Evolutionary conservation across 805 yeast species (phyloP), one percentile per base, ranked within the genome.

Genomic region (Kuraishia cidri): DNA sequence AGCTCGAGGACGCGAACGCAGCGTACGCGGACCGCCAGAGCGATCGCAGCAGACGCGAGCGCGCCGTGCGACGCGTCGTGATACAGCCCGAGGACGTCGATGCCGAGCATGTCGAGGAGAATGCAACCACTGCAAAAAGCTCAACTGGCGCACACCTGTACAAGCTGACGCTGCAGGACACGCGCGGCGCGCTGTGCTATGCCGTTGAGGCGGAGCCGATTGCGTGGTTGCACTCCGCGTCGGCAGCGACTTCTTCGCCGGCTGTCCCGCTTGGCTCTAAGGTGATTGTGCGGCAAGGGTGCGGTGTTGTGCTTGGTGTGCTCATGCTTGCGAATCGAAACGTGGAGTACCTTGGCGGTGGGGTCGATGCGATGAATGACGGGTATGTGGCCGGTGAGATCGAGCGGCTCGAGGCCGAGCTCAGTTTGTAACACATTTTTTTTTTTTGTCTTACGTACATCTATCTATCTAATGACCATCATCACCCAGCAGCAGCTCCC

Each of bases 91-190:
- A 79, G 3, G 57, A 72, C 41, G 45, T 68, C 27, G 76, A 70
- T 5, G 67, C 53, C 15, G 58, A 54, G 14, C 52, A 42, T 12
- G 39, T n/a, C n/a, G n/a, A n/a, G n/a, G n/a, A n/a, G n/a, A n/a
- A n/a, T n/a, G n/a, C n/a, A n/a, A n/a, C n/a, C n/a, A n/a, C n/a
- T n/a, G n/a, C n/a, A n/a, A n/a, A n/a, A n/a, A n/a, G n/a, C n/a
- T n/a, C n/a, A n/a, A n/a, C n/a, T n/a, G n/a, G n/a, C n/a, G n/a
- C n/a, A n/a, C n/a, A n/a, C n/a, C n/a, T n/a, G 1, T 78, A 58
- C 47, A 79, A 77, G 41, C 50, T 82, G 14, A 67, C 77, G 0
- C 48, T 82, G 20, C 77, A 72, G 45, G 86, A 77, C 41, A 47
- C 57, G 9, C 38, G 40, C 12, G 76, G 77, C 3, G 66, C 68